phyloP scores from a whole-genome alignment of 1,284 basidiomycete species.

The Tylopilus sp. region DNA sequence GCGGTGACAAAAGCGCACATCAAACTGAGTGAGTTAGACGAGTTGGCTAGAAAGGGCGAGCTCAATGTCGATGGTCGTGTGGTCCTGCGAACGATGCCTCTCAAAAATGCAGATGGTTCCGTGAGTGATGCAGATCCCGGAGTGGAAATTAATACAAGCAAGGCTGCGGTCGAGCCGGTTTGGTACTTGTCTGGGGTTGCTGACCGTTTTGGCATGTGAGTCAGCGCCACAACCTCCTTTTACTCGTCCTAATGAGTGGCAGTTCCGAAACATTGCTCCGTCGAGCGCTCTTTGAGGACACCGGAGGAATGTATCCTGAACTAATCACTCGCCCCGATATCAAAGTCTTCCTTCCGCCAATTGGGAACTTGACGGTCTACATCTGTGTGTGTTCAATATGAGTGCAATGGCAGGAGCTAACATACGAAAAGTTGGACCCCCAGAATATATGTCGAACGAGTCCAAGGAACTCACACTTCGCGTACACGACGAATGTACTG shows the following conservation, averaged over 20 bases:
- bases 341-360: slow-evolving; percentile 94
- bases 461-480: slow-evolving; percentile 86
- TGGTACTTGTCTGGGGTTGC: slow-evolving; percentile 97
- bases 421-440: slow-evolving; percentile 65
- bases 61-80: slow-evolving; percentile 82
- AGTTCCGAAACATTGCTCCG: slow-evolving; percentile 83
- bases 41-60: slow-evolving; percentile 69
- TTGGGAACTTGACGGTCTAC: slow-evolving; percentile 89
- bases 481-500: slow-evolving; percentile 89
- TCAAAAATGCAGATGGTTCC: slow-evolving; percentile 60
- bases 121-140: slow-evolving; percentile 65
- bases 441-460: slow-evolving; percentile 74
- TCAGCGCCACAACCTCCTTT: slow-evolving; percentile 11
- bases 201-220: slow-evolving; percentile 82
- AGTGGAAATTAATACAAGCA: slow-evolving; percentile 83
- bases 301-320: slow-evolving; percentile 95
- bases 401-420: slow-evolving; percentile 1
- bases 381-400: slow-evolving; percentile 60
- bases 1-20: slow-evolving; percentile 87
- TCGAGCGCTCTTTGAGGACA: slow-evolving; percentile 90
- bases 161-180: slow-evolving; percentile 88
- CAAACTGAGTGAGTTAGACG: slow-evolving; percentile 91
- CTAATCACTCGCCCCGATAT: slow-evolving; percentile 93
- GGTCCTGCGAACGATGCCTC: slow-evolving; percentile 61
- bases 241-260: slow-evolving; percentile 8